Conservation (phyloP, 2,329 filamentous ascomycete species). For the Penicillium fuscoglaucum region DNA sequence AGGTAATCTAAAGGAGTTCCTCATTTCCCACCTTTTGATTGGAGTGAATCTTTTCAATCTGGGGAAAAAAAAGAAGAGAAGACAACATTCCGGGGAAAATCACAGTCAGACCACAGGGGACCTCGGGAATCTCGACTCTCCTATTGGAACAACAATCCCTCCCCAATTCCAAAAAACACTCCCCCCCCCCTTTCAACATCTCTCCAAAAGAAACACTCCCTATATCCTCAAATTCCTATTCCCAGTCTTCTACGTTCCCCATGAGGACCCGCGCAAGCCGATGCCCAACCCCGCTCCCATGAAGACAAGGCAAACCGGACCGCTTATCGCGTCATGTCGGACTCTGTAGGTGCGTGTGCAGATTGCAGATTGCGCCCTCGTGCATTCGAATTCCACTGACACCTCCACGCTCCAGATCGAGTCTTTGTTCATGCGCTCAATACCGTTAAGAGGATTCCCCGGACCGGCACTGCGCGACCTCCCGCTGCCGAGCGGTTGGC, state of each 20-base stretch:
- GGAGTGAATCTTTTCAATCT: neutral
- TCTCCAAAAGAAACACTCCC: neutral
- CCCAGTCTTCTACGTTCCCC: slow-evolving; percentile 17
- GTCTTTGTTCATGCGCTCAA: slow-evolving; percentile 99
- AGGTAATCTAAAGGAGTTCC: neutral
- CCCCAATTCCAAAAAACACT: neutral
- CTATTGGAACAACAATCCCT: slow-evolving; percentile 1
- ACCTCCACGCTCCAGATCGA: slow-evolving; percentile 64
- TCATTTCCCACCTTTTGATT: neutral
- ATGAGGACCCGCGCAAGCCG: slow-evolving; percentile 31
- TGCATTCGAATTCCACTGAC: slow-evolving; percentile 6
- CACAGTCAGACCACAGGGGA: slow-evolving; percentile 5
- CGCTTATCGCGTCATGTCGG: slow-evolving; percentile 42
- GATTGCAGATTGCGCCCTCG: neutral
- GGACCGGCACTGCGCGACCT: slow-evolving; percentile 85
- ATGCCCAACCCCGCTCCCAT: slow-evolving; percentile 36
- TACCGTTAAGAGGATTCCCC: slow-evolving; percentile 95
- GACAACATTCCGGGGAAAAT: slow-evolving; percentile 7
- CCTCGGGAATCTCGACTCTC: neutral
- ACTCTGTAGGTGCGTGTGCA: slow-evolving; percentile 47
- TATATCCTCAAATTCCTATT: neutral
- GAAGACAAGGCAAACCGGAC: slow-evolving; percentile 30
- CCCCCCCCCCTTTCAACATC: neutral
- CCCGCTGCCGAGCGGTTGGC: slow-evolving; percentile 81
- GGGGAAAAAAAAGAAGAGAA: neutral